A percentile compares a stretch with the other conserved stretches of the same genome.
phyloP scores from a whole-genome alignment of 306 rosid genomes.

The Nissolia schottii region DNA sequence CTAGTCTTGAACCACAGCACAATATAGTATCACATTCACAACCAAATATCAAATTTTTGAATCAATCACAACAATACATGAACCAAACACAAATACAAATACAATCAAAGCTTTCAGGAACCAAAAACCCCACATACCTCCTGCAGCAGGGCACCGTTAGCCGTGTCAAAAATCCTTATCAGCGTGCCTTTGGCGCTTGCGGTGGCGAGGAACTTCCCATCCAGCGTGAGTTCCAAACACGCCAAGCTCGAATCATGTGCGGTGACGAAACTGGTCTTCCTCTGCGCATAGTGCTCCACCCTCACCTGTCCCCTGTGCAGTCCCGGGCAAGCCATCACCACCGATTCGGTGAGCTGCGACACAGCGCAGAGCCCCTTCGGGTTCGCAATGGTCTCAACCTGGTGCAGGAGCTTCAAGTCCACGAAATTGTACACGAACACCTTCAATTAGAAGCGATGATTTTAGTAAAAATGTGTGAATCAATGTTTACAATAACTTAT shows the following conservation, averaged over 20 bases:
- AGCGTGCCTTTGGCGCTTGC: constrained; percentile 83
- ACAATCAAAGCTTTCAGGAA: too few species aligned
- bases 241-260: constrained; percentile 83
- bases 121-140: constrained; percentile 76
- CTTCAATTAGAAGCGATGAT: too few species aligned
- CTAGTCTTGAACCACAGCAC: neutral
- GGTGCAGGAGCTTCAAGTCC: constrained; percentile 64
- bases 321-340: constrained; percentile 77
- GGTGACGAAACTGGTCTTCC: constrained; percentile 57
- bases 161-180: constrained; percentile 62
- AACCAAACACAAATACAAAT: too few species aligned
- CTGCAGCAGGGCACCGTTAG: constrained; percentile 65
- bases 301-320: constrained; percentile 75
- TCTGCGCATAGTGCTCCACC: constrained; percentile 63
- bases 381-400: constrained; percentile 72
- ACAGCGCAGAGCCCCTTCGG: constrained; percentile 85
- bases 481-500: too few species aligned
- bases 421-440: constrained; percentile 63
- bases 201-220: constrained; percentile 74
- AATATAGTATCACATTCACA: too few species aligned
- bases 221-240: constrained; percentile 76
- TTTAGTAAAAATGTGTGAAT: too few species aligned
- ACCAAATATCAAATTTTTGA: too few species aligned
- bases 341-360: constrained; percentile 52
- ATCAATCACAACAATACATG: too few species aligned